Evolutionary conservation across 2,329 filamentous ascomycete genomes (phyloP), one percentile per base, ranked within the genome.

Genomic region (Scopulariopsis brevicaulis): DNA sequence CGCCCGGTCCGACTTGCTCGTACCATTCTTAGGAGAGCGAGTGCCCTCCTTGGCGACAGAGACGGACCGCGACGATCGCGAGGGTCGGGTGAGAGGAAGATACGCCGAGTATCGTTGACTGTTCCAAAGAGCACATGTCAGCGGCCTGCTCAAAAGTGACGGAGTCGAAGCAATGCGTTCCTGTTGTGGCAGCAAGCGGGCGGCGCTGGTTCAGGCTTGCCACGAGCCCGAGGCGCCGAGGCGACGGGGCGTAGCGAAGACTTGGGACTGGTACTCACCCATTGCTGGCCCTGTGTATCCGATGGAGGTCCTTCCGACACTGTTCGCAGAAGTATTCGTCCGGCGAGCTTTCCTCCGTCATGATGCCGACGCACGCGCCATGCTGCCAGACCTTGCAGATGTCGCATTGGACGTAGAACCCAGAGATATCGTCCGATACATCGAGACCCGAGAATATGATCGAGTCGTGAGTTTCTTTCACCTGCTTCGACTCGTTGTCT

Each of bases 371-470:
- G 68, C 94, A 99, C 60, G 92, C 93, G 66, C 94, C 94, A 70
- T 99, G 94, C 71, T 99, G 94, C 94, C 93, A 99, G 62, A 97
- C 94, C 70, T 96, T 95, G 78, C 94, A 99, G 63, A 89, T 80
- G 73, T 97, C 94, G 80, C 94, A 99, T 76, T 97, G 93, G 64
- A 99, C 92, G 73, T 96, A 99, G 73, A 97, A 87, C 56, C 92
- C 93, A 52, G 93, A 94, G 63, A 93, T 81, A 63, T 97, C 93
- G 66, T 96, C 91, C 35, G 85, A 83, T 62, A 90, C 78, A 62
- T 85, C 75, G 74, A 84, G 74, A 70, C 78, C 71, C 71, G 79
- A 73, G 74, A 84, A 74, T 69, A 80, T 73, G 65, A 84, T 77
- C 62, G 77, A 70, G 65, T 83, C 77, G 67, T 77, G 77, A 59